Evolutionary conservation across 768 basidiomycete species (phyloP).

Genomic region (Leccinum imitatum): DNA sequence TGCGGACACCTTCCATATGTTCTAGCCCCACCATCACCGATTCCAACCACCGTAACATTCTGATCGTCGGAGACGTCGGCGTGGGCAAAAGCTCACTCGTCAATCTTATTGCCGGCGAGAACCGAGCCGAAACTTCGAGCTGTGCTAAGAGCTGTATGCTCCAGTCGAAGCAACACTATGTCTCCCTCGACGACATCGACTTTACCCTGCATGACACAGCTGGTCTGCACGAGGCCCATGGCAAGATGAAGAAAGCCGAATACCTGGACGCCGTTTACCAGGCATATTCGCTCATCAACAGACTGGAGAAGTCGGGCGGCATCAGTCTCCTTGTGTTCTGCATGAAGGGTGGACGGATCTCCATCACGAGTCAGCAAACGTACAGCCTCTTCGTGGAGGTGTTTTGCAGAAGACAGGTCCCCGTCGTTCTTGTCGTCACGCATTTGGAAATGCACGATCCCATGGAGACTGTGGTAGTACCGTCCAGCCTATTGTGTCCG

Average conservation of each 20-base stretch:
- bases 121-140: slow-evolving; percentile 30
- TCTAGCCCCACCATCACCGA: slow-evolving; percentile 16
- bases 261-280: slow-evolving; percentile 29
- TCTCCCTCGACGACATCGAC: slow-evolving; percentile 18
- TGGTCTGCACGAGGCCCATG: slow-evolving; percentile 29
- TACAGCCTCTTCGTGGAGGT: slow-evolving; percentile 38
- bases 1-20: slow-evolving; percentile 12
- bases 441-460: slow-evolving; percentile 34
- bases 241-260: slow-evolving; percentile 21
- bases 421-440: slow-evolving; percentile 34
- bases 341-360: slow-evolving; percentile 30
- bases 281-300: slow-evolving; percentile 36
- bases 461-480: slow-evolving; percentile 23
- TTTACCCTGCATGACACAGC: slow-evolving; percentile 28
- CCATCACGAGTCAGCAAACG: slow-evolving; percentile 27
- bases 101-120: slow-evolving; percentile 36
- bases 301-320: slow-evolving; percentile 25
- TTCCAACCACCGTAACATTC: slow-evolving; percentile 19
- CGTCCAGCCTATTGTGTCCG: too few species aligned
- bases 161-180: slow-evolving; percentile 21
- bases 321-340: slow-evolving; percentile 32
- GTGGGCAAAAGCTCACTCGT: slow-evolving; percentile 42
- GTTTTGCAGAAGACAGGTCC: slow-evolving; percentile 36
- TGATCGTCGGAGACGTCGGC: slow-evolving; percentile 31
- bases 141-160: slow-evolving; percentile 39